Base-by-base conservation (phyloP, 139 green algal species). In the Chlamydomonas sp. region DNA sequence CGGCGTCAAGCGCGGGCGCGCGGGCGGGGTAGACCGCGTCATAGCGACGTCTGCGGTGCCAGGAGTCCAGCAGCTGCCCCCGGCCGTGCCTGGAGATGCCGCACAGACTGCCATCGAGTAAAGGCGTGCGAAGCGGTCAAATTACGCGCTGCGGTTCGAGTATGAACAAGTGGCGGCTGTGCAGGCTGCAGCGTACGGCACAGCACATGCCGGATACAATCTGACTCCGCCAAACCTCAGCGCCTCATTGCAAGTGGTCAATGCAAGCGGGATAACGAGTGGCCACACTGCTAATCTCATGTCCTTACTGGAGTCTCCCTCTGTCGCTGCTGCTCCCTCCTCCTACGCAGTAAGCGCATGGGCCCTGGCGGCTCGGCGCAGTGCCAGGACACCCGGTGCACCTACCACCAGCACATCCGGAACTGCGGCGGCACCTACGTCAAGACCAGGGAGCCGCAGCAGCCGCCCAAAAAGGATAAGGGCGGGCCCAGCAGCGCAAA, bases 331-430 rank as follows among this genome's bases (percentile, higher is more conserved):
- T 6, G 31, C 49, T 78, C 74, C 8, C 3, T 4, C 17, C 68
- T 67, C 68, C 3, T 71, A 60, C 61, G 20, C 80, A 74, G 68
- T 17, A 31, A 49, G 1, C 68, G 68, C 68, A 74, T 17, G 16
- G 9, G 68, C 18, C 71, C 62, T 49, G 1, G 2, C n/a, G 31
- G 72, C 2, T 63, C 74, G n/a, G 62, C 61, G 8, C 80, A 69
- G 17, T 97, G 95, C 88, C 6, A 63, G 7, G 93, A 97, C 85
- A 78, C 88, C 49, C 66, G 83, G 14, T 97, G 95, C 80, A 57
- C 79, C 60, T 95, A 88, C 75, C 95, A 97, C 82, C 89, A 88
- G 77, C 95, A 97, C 89, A 3, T 91, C 17, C 85, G 89, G 18
- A 79, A 81, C 58, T 97, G 95, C 76, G 95, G 94, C 0, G 95